These are phyloP conservation scores for Fraxinus velutina DNA, from an alignment of 305 asterid species.

Conservation along the genomic window DNA sequence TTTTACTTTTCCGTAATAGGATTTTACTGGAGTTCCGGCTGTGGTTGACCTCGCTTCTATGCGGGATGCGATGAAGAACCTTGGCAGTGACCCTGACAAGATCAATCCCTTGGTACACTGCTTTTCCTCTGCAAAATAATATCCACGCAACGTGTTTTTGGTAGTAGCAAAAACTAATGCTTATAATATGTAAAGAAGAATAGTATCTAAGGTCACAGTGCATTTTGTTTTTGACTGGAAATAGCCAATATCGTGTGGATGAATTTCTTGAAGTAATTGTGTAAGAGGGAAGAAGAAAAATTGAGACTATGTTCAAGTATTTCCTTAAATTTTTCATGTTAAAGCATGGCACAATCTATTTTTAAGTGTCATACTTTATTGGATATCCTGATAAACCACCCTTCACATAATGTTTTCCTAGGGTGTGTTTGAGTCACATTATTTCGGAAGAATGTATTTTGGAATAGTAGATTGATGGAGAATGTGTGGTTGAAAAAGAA, in stretches of 20 bases:
- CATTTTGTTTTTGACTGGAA: background rate
- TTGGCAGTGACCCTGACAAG: conserved; percentile 66
- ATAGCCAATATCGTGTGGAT: background rate
- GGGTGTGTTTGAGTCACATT: too few species aligned
- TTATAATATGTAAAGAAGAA: background rate
- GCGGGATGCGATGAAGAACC: conserved; percentile 85
- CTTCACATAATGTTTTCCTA: background rate
- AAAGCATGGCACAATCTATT: background rate
- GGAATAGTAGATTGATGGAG: too few species aligned
- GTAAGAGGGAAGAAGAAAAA: background rate
- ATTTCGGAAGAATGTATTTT: too few species aligned
- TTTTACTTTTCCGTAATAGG: conserved; percentile 34
- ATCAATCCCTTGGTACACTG: conserved; percentile 51
- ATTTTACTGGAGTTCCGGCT: conserved; percentile 93
- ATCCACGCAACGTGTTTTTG: background rate
- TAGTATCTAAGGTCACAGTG: background rate
- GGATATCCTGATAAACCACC: background rate
- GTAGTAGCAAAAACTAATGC: background rate
- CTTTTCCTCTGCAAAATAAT: background rate
- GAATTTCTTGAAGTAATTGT: background rate
- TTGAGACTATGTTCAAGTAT: background rate
- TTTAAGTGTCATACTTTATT: background rate
- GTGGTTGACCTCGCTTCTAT: conserved; percentile 79
- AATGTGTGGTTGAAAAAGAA: too few species aligned
- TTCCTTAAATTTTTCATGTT: background rate